Conservation (phyloP, 2,329 filamentous ascomycete species). For the Alternaria brassicae region DNA sequence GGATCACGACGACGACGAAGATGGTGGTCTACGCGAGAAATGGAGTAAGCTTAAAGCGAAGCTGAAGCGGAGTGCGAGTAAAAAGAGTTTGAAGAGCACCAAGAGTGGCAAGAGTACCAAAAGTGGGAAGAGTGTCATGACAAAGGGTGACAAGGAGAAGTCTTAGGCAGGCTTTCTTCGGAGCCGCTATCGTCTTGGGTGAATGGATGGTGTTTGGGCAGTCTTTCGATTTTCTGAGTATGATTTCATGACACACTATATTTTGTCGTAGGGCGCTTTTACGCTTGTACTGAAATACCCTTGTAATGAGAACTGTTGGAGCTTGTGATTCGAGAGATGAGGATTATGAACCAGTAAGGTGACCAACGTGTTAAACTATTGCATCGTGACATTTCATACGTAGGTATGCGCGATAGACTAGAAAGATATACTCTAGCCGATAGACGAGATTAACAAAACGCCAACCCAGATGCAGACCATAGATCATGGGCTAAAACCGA, state of each 20-base stretch:
- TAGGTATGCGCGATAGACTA: not conserved
- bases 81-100: slow-evolving; percentile 44
- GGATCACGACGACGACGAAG: slow-evolving; percentile 21
- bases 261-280: not conserved
- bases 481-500: not conserved
- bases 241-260: not conserved
- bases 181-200: not conserved
- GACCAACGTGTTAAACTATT: not conserved
- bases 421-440: not conserved
- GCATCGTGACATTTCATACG: slow-evolving; percentile 11
- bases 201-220: not conserved
- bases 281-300: not conserved
- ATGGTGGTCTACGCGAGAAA: slow-evolving; percentile 36
- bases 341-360: not conserved
- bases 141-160: slow-evolving; percentile 12
- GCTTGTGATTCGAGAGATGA: not conserved
- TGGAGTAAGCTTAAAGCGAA: slow-evolving; percentile 49
- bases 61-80: slow-evolving; percentile 43
- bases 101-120: slow-evolving; percentile 43
- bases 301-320: not conserved
- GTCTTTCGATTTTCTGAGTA: not conserved
- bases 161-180: slow-evolving; percentile 12
- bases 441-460: not conserved
- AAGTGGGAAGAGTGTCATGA: slow-evolving; percentile 24
- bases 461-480: slow-evolving; percentile 12